A percentile compares a stretch with the other conserved stretches of the same genome.
Evolutionary conservation across 176 grass and related monocot genomes (phyloP).

Genomic region (Aechmea fasciata): DNA sequence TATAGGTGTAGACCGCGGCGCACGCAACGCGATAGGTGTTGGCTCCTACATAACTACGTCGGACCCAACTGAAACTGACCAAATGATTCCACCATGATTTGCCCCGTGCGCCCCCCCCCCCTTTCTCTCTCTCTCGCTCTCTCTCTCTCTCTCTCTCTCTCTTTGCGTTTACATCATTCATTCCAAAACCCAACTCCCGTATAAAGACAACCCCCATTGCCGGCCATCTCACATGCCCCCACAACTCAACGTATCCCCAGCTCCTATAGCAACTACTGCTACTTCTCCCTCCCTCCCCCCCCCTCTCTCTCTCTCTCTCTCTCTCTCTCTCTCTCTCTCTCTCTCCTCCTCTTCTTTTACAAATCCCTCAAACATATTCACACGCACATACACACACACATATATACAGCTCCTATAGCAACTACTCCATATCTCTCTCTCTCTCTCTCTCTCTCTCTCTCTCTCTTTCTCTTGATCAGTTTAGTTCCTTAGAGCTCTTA

Average conservation of each 20-base stretch:
- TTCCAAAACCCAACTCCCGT: neutral
- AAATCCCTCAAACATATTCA: neutral
- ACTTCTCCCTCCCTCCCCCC: slow-evolving; percentile 14
- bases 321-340: neutral
- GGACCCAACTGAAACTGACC: slow-evolving; percentile 40
- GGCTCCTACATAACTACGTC: neutral
- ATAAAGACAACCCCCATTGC: slow-evolving; percentile 1
- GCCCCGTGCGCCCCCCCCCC: slow-evolving; percentile 37
- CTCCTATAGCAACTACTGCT: neutral
- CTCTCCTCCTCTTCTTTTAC: slow-evolving; percentile 2
- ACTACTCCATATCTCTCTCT: neutral
- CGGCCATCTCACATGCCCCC: slow-evolving; percentile 28
- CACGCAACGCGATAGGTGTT: no score
- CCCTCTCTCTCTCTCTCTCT: neutral
- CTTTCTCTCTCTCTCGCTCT: slow-evolving; percentile 22
- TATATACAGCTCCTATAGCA: neutral
- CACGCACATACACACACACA: no score
- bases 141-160: slow-evolving; percentile 12
- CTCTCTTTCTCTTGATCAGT: neutral
- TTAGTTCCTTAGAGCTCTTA: no score
- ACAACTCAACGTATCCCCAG: slow-evolving; percentile 17
- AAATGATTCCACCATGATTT: slow-evolving; percentile 55
- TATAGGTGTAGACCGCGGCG: no score
- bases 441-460: neutral
- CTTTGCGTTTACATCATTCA: neutral